Conservation (phyloP, 148 eudicot species). For the Rhododendron ovatum region DNA sequence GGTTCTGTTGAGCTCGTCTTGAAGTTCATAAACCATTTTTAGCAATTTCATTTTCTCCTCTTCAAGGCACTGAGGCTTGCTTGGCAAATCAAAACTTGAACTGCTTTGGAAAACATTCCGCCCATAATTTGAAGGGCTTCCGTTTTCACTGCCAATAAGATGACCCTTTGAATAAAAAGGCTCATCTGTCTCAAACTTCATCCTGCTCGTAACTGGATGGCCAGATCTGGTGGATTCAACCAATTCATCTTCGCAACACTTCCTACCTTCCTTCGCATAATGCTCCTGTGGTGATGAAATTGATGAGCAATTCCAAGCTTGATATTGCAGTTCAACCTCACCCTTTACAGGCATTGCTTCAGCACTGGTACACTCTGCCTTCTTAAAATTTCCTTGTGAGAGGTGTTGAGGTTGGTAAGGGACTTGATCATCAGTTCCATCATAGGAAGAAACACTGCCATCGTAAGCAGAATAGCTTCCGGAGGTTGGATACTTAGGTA, state of each 20-base stretch:
- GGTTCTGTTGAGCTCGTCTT: slow-evolving; percentile 36
- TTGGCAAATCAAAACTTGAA: slow-evolving; percentile 22
- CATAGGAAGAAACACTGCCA: slow-evolving; percentile 69
- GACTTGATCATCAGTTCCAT: slow-evolving; percentile 54
- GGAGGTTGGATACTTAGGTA: slow-evolving; percentile 28
- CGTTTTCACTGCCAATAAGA: slow-evolving; percentile 32
- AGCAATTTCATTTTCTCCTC: slow-evolving; percentile 30
- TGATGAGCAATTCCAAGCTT: slow-evolving; percentile 17
- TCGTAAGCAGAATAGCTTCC: slow-evolving; percentile 44
- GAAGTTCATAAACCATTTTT: slow-evolving; percentile 37
- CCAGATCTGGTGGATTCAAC: slow-evolving; percentile 18
- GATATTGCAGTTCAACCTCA: slow-evolving; percentile 18
- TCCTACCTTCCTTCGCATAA: slow-evolving; percentile 23
- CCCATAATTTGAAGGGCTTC: slow-evolving; percentile 35
- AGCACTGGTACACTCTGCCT: slow-evolving; percentile 15
- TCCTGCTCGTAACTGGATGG: slow-evolving; percentile 22
- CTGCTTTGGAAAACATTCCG: slow-evolving; percentile 25
- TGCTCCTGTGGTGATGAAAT: slow-evolving; percentile 21
- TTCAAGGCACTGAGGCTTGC: slow-evolving; percentile 27
- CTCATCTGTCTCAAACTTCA: slow-evolving; percentile 20
- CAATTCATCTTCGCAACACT: slow-evolving; percentile 18
- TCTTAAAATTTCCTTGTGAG: slow-evolving; percentile 22
- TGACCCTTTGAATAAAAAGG: slow-evolving; percentile 30
- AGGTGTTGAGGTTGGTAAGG: slow-evolving; percentile 8
- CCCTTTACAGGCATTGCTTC: slow-evolving; percentile 12